A percentile compares a stretch with the other conserved stretches of the same genome.
phyloP scores from a whole-genome alignment of 257 asterid species.

The Nicotiana obtusifolia region DNA sequence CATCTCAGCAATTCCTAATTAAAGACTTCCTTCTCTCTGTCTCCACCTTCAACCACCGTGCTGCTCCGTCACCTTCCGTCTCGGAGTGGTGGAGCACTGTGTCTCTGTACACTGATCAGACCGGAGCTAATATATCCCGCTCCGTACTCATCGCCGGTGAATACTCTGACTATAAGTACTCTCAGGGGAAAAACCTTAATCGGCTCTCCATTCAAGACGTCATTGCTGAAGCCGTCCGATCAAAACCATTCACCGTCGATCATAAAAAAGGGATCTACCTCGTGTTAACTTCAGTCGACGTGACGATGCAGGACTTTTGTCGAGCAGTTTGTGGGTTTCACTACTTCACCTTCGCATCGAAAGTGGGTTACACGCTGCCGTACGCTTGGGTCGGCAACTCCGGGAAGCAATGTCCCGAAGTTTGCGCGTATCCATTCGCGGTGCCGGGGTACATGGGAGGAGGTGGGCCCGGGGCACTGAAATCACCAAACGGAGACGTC shows the following conservation, averaged over 20 bases:
- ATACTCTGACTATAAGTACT: constrained; percentile 55
- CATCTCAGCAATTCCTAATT: constrained; percentile 64
- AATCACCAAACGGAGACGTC: constrained; percentile 64
- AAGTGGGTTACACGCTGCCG: constrained; percentile 74
- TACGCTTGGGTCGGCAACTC: constrained; percentile 96
- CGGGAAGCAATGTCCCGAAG: constrained; percentile 85
- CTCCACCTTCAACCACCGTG: constrained; percentile 44
- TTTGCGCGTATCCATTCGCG: constrained; percentile 86
- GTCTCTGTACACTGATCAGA: constrained; percentile 76
- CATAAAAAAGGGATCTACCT: constrained; percentile 82
- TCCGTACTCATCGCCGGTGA: constrained; percentile 67
- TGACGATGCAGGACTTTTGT: constrained; percentile 85
- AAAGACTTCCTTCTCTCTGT: constrained; percentile 73
- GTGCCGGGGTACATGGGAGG: constrained; percentile 81
- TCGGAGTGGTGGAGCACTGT: constrained; percentile 88
- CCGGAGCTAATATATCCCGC: constrained; percentile 73
- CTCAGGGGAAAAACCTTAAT: constrained; percentile 60
- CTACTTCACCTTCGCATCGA: constrained; percentile 84
- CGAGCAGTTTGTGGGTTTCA: constrained; percentile 95
- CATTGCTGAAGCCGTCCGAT: constrained; percentile 60
- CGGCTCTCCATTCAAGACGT: constrained; percentile 68
- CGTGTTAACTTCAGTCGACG: constrained; percentile 70
- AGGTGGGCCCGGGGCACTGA: constrained; percentile 49
- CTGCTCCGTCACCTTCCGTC: constrained; percentile 64
- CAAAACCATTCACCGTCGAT: constrained; percentile 76